Percentiles rank a stretch among this genome's conserved stretches.
Conservation (phyloP, 805 yeast genomes). For the Candida arabinofermentans region DNA sequence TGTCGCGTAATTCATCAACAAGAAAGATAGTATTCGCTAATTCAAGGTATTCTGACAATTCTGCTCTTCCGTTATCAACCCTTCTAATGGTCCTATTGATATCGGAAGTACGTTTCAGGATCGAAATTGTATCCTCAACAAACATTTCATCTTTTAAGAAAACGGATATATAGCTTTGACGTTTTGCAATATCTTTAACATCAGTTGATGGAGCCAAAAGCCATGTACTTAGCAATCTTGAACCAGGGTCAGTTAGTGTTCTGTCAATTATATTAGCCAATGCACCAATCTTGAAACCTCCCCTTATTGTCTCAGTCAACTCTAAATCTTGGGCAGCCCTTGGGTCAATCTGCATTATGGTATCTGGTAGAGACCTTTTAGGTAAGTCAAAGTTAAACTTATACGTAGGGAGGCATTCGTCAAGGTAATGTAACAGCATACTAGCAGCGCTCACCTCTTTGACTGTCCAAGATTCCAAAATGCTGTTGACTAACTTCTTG, state of each 20-base stretch:
- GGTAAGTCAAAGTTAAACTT: conserved; percentile 67
- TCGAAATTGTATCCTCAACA: conserved; percentile 30
- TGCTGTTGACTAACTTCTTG: conserved; percentile 17
- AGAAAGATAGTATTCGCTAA: conserved; percentile 25
- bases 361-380: conserved; percentile 44
- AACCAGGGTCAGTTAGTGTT: conserved; percentile 79
- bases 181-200: conserved; percentile 44
- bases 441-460: conserved; percentile 60
- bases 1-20: conserved; percentile 27
- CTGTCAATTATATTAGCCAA: conserved; percentile 63
- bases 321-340: conserved; percentile 77
- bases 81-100: conserved; percentile 58
- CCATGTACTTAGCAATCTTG: conserved; percentile 79
- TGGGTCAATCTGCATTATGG: conserved; percentile 73
- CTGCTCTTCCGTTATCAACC: conserved; percentile 39
- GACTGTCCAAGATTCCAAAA: conserved; percentile 33
- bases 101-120: conserved; percentile 48
- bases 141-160: conserved; percentile 33
- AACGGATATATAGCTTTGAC: conserved; percentile 51
- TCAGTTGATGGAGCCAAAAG: conserved; percentile 73
- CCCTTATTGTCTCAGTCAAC: conserved; percentile 54
- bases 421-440: conserved; percentile 62
- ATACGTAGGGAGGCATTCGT: conserved; percentile 68
- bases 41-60: conserved; percentile 27
- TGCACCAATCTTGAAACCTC: conserved; percentile 60